Conservation (phyloP, 352 stramenopile species). For the Phytophthora litchii region DNA sequence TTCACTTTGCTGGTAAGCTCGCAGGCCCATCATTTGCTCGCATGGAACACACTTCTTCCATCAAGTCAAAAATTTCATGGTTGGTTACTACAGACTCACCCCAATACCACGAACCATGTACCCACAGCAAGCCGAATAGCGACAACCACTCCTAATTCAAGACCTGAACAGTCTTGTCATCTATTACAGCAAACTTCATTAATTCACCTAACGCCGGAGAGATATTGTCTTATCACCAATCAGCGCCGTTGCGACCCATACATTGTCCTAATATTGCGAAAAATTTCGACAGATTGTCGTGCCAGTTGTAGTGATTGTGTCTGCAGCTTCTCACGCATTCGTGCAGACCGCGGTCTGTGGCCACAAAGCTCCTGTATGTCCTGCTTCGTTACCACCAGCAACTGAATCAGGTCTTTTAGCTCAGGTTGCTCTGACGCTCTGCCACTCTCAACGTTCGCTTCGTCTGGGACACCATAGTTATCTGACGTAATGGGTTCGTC, state of each 20-base stretch:
- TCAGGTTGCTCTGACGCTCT: conserved; percentile 38
- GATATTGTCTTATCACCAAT: background rate
- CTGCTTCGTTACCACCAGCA: conserved; percentile 58
- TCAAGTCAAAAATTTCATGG: no score
- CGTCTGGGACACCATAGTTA: conserved; percentile 2
- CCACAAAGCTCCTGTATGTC: conserved; percentile 53
- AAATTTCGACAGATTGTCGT: conserved; percentile 64
- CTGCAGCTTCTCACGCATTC: conserved; percentile 75
- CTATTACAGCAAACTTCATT: no score
- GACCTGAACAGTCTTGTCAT: no score
- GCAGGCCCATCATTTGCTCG: no score
- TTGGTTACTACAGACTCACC: no score
- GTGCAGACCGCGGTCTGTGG: conserved; percentile 61
- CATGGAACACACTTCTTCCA: no score
- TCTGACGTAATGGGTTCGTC: background rate
- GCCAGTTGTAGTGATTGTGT: conserved; percentile 62
- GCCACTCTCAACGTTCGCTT: conserved; percentile 10
- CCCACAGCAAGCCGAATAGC: no score
- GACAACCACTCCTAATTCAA: no score
- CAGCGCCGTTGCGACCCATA: conserved; percentile 36
- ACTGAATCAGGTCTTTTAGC: conserved; percentile 65
- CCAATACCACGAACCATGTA: no score
- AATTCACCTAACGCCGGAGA: no score
- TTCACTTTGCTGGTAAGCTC: background rate
- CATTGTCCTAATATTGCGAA: conserved; percentile 63